Percentiles rank a stretch among this genome's conserved stretches.
Evolutionary conservation across 2,329 filamentous ascomycete genomes (phyloP).

Genomic region (Aureobasidium sp.): DNA sequence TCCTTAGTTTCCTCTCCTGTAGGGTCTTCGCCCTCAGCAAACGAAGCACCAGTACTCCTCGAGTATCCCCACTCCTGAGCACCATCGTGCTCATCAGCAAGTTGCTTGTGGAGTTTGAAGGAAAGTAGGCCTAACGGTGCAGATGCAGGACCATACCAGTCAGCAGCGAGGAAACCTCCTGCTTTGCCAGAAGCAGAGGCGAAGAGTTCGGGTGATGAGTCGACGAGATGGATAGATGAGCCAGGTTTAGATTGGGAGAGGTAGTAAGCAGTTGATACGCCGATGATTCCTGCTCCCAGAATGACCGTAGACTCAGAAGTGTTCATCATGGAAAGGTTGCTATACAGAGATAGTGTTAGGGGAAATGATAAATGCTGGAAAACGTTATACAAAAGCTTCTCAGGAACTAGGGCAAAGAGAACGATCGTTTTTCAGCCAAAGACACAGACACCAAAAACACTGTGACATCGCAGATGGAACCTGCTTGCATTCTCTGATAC

Average conservation of each 20-base stretch:
- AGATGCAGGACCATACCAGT: conserved; percentile 39
- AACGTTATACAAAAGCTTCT: too few species aligned
- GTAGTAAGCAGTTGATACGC: conserved; percentile 63
- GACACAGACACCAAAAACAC: background rate
- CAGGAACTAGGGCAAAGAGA: background rate
- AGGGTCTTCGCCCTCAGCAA: conserved; percentile 22
- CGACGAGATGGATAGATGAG: conserved; percentile 48
- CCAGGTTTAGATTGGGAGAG: conserved; percentile 42
- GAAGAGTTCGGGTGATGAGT: conserved; percentile 54
- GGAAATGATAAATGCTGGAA: background rate
- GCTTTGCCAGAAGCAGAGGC: conserved; percentile 65
- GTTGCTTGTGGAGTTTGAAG: conserved; percentile 57
- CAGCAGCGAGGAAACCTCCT: conserved; percentile 62
- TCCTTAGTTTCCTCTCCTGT: conserved; percentile 33
- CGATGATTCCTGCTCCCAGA: conserved; percentile 62
- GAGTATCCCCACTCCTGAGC: conserved; percentile 49
- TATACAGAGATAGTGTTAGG: background rate
- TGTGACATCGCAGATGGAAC: background rate
- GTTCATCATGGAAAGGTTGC: background rate
- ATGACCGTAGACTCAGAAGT: conserved; percentile 45
- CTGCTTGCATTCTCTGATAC: background rate
- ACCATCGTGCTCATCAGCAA: conserved; percentile 54
- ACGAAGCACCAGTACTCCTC: conserved; percentile 45
- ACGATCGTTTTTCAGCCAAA: background rate
- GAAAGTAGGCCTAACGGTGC: conserved; percentile 48